Conservation (phyloP, 2,329 filamentous ascomycete genomes). For the Meredithiella fracta region DNA sequence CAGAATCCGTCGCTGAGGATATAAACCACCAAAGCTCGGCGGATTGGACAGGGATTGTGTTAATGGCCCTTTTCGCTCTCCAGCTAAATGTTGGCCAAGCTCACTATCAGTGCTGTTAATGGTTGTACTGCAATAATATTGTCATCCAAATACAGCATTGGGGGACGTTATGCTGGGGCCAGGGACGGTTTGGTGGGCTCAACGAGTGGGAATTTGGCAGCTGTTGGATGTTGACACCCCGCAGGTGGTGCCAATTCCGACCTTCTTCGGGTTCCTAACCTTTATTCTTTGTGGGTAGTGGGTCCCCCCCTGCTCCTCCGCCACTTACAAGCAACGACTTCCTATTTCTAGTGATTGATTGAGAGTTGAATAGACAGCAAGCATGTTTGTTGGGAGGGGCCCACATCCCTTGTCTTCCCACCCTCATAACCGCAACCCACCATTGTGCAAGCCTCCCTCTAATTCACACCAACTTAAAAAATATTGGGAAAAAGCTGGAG, state of each 20-base stretch:
- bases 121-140: neutral
- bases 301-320: neutral
- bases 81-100: neutral
- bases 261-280: neutral
- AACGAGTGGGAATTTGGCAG: constrained; percentile 12
- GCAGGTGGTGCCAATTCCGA: neutral
- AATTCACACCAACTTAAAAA: neutral
- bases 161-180: neutral
- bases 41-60: constrained; percentile 6
- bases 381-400: constrained; percentile 12
- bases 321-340: neutral
- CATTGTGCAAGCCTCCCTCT: neutral
- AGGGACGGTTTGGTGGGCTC: constrained; percentile 9
- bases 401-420: constrained; percentile 8
- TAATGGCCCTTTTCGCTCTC: constrained; percentile 1
- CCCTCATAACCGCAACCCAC: neutral
- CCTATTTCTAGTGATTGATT: constrained; percentile 3
- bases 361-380: neutral
- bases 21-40: neutral
- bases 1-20: constrained; percentile 5
- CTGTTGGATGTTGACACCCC: constrained; percentile 3
- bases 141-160: too few relatives aligned
- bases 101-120: neutral
- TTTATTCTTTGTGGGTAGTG: constrained; percentile 4
- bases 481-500: neutral